Evolutionary conservation across 371 early-diverging fungal species (phyloP).

Genomic region (Chytridium lagenaria): DNA sequence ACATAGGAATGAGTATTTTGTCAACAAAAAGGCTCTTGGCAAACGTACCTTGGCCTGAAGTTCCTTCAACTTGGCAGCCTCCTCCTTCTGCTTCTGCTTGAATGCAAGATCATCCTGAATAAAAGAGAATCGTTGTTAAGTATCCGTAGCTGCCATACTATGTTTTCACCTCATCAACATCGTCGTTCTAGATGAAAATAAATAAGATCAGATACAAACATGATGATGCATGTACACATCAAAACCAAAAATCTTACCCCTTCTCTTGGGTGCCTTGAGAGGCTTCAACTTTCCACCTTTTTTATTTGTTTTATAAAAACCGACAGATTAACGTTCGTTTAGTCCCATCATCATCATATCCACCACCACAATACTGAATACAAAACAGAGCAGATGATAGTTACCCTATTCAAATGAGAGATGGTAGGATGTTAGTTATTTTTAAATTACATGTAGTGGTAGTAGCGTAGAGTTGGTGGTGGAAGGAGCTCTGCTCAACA

Average conservation of each 20-base stretch:
- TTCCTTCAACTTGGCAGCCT: slow-evolving; percentile 69
- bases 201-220: background rate
- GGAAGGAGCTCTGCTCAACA: too few species aligned
- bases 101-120: slow-evolving; percentile 74
- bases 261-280: slow-evolving; percentile 78
- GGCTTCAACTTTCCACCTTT: slow-evolving; percentile 56
- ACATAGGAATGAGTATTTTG: background rate
- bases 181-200: slow-evolving; percentile 24
- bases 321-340: too few species aligned
- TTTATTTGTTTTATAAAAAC: too few species aligned
- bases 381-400: too few species aligned
- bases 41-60: slow-evolving; percentile 3
- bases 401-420: background rate
- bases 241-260: slow-evolving; percentile 1
- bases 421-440: too few species aligned
- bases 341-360: too few species aligned
- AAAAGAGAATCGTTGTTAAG: background rate
- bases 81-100: slow-evolving; percentile 85
- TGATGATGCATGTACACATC: background rate
- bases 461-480: background rate
- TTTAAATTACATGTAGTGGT: too few species aligned
- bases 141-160: too few species aligned
- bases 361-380: too few species aligned
- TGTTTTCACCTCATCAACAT: slow-evolving; percentile 63
- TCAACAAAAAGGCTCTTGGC: background rate